Conservation (phyloP, 225 moss, liverwort and hornwort genomes). For the Bryoerythrophyllum caledonicum region DNA sequence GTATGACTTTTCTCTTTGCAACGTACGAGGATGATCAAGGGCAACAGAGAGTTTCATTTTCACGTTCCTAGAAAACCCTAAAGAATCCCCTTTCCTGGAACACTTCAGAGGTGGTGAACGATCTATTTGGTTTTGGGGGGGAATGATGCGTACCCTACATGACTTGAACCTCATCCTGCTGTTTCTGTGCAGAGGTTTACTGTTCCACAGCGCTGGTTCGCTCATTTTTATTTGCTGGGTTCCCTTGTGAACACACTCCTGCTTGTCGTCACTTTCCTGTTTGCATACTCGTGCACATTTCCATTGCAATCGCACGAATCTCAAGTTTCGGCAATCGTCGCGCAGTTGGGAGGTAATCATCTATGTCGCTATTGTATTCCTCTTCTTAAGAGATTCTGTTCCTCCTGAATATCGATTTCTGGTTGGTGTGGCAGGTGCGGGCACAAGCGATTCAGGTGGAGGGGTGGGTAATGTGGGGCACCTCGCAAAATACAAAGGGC, state of each 20-base stretch:
- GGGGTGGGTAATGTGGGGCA: conserved; percentile 34
- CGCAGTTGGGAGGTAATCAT: conserved; percentile 49
- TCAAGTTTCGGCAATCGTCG: conserved; percentile 46
- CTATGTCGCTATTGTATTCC: neutral
- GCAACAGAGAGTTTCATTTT: neutral
- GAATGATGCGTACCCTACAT: neutral
- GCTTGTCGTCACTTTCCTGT: conserved; percentile 42
- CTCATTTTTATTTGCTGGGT: conserved; percentile 57
- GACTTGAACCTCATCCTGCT: neutral
- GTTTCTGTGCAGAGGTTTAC: conserved; percentile 49
- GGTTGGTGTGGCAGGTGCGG: conserved; percentile 35
- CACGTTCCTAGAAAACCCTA: conserved; percentile 19
- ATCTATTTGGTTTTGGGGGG: neutral
- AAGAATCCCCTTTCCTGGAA: neutral
- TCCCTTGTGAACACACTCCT: conserved; percentile 44
- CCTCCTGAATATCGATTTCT: neutral
- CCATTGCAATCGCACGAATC: conserved; percentile 39
- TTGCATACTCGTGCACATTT: conserved; percentile 58
- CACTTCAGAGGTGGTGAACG: neutral
- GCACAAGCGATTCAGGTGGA: conserved; percentile 29
- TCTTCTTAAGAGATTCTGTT: neutral
- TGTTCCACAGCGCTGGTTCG: conserved; percentile 63
- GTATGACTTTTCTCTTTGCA: neutral
- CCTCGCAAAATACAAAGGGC: conserved; percentile 30
- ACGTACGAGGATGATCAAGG: neutral